Percentiles rank a stretch among this genome's conserved stretches.
These are phyloP conservation scores for Tetracladium marchalianum DNA, from an alignment of 495 filamentous ascomycete species.

Conservation along the genomic window DNA sequence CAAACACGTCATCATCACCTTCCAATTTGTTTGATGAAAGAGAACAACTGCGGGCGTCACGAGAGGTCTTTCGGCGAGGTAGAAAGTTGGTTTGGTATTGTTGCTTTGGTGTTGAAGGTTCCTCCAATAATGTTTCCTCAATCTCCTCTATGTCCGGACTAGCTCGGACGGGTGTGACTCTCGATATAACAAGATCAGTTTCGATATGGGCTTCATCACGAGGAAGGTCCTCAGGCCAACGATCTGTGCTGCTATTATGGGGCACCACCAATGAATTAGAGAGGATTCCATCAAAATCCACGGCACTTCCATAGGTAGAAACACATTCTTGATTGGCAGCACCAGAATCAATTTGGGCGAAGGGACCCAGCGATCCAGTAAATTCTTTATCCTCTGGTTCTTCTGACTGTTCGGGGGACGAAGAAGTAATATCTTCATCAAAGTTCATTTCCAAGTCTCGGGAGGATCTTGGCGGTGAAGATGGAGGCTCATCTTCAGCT, in stretches of 20 bases:
- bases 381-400: conserved; percentile 1
- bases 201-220: too few relatives aligned
- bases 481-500: conserved; percentile 36
- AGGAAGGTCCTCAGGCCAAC: too few relatives aligned
- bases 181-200: too few relatives aligned
- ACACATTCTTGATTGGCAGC: background rate
- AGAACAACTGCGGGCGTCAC: conserved; percentile 33
- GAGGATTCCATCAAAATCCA: background rate
- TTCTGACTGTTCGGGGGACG: conserved; percentile 5
- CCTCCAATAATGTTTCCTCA: too few relatives aligned
- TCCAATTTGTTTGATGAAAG: conserved; percentile 9
- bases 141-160: too few relatives aligned
- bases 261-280: too few relatives aligned
- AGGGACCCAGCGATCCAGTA: conserved; percentile 6
- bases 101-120: too few relatives aligned
- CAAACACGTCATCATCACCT: conserved; percentile 11
- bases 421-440: conserved; percentile 6
- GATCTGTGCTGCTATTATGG: too few relatives aligned
- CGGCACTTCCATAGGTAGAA: conserved; percentile 18
- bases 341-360: conserved; percentile 16
- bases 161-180: too few relatives aligned
- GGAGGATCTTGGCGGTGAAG: conserved; percentile 40
- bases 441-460: background rate
- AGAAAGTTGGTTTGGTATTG: too few relatives aligned
- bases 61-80: too few relatives aligned